phyloP scores from a whole-genome alignment of 495 filamentous ascomycete genomes.

The Talaromyces wortmannii region DNA sequence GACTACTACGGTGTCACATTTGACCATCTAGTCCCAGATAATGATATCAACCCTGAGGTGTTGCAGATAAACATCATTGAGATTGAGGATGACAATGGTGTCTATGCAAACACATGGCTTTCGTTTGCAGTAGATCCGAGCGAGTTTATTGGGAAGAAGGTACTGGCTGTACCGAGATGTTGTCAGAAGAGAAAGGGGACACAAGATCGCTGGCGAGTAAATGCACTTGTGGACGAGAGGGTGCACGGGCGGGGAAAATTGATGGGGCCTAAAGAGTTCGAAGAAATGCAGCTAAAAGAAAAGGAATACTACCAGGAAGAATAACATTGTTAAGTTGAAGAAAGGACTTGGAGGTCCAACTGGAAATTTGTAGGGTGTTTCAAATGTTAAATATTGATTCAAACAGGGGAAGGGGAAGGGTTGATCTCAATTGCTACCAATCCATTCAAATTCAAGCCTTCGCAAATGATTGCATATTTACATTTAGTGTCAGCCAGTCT shows the following conservation, averaged over 20 bases:
- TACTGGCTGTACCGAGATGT: slow-evolving; percentile 28
- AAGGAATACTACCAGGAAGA: background rate
- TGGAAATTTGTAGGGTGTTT: no score
- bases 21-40: slow-evolving; percentile 24
- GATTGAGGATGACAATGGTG: slow-evolving; percentile 18
- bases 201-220: slow-evolving; percentile 18
- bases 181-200: slow-evolving; percentile 31
- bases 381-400: no score
- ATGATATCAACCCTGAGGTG: slow-evolving; percentile 23
- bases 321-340: no score
- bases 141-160: slow-evolving; percentile 28
- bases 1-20: slow-evolving; percentile 34
- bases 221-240: slow-evolving; percentile 2
- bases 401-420: no score
- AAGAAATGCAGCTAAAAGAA: background rate
- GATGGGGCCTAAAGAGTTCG: background rate
- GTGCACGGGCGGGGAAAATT: background rate
- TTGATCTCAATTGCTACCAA: no score
- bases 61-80: slow-evolving; percentile 26
- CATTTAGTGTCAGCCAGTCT: no score
- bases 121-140: slow-evolving; percentile 19
- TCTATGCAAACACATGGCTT: slow-evolving; percentile 19
- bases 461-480: no score
- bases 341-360: no score
- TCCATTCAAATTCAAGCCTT: no score